Conservation (phyloP, 1,139 yeast genomes). For the Taphrina wiesneri region DNA sequence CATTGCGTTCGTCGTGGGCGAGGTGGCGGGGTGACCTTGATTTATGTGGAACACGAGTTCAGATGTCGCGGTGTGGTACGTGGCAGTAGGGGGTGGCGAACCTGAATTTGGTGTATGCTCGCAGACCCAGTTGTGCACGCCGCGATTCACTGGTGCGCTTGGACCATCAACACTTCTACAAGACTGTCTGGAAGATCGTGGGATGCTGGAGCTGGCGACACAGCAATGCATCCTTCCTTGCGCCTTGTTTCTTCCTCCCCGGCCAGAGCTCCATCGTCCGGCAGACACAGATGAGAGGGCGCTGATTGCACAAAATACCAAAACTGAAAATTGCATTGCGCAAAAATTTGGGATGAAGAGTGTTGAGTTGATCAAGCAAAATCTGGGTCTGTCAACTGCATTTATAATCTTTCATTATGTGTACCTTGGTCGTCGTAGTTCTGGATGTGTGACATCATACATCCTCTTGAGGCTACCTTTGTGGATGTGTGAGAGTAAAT, state of each 20-base stretch:
- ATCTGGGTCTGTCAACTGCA: neutral
- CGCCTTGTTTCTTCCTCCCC: neutral
- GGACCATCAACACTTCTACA: neutral
- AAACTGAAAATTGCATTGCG: neutral
- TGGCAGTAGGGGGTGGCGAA: neutral
- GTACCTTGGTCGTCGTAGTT: neutral
- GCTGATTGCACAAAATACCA: neutral
- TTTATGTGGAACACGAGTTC: neutral
- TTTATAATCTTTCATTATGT: neutral
- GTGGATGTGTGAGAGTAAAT: neutral
- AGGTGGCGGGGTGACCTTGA: neutral
- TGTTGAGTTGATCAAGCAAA: neutral
- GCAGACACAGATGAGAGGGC: neutral
- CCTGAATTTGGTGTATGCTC: neutral
- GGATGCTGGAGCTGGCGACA: neutral
- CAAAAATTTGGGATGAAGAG: neutral
- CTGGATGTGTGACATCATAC: neutral
- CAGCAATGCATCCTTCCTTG: neutral
- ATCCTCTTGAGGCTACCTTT: neutral
- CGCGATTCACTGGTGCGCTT: neutral
- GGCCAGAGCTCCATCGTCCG: neutral
- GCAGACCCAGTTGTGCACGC: neutral
- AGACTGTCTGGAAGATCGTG: neutral
- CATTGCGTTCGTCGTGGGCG: neutral
- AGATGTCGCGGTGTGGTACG: neutral